Evolutionary conservation across 495 filamentous ascomycete species (phyloP), one percentile per base, ranked within the genome.

Genomic region (Tuber indicum): DNA sequence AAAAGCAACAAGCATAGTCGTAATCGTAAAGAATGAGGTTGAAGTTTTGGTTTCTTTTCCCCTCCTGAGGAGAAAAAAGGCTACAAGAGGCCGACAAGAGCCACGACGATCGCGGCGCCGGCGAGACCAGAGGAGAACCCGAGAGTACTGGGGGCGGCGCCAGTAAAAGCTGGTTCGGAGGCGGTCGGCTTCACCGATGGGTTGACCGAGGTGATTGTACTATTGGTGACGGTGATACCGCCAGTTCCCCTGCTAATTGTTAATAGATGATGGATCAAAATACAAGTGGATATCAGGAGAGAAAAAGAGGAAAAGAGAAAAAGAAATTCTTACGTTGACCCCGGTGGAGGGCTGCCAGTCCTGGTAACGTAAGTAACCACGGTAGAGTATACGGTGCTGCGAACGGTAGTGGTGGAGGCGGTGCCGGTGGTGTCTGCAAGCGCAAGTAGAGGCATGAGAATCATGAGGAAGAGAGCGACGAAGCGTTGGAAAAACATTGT

Each of bases 391-490:
- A 80, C 52, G 12, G 78, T 80, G 10, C 74, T 80, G 32, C 73
- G 69, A 6, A 80, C 41, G 21, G 77, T 80, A 10, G 71, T 79
- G 21, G 78, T 80, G 42, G 71, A 10, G 62, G 66, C 14, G 32
- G 74, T 21, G 42, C 62, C 23, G 58, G 62, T 72, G 39, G 62
- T n/a, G 9, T 73, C 76, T 17, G 78, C 78, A 46, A 80, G 47
- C 8, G 42, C 78, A 41, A 80, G 76, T 49, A 80, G 62, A 16
- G 78, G 78, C 14, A 74, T 79, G 32, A 80, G 78, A 6, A 66
- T 46, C 21, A 80, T 66, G 47, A 80, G 77, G 62, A 80, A 71
- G 70, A 80, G 73, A 23, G 77, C 70, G 77, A 80, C 73, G n/a
- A 80, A 49, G 45, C 70, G 75, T 39, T 73, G 79, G 62, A 74